Percentiles rank a stretch among this genome's conserved stretches.
phyloP scores from a whole-genome alignment of 495 filamentous ascomycete genomes.

The Penicillium flavigenum region DNA sequence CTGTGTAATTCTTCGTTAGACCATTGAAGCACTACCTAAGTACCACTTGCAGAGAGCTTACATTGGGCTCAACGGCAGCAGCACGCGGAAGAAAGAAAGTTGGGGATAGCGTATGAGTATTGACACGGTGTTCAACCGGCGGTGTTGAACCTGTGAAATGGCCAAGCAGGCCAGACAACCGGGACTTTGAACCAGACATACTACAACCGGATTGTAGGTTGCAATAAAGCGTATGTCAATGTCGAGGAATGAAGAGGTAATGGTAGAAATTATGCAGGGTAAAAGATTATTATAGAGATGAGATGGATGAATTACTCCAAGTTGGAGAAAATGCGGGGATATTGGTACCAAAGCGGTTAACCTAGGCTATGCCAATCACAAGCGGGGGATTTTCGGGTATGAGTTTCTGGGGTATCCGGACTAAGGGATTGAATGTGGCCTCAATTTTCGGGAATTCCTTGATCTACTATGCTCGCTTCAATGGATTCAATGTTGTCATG shows the following conservation, averaged over 20 bases:
- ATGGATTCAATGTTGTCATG: background rate
- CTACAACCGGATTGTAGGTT: background rate
- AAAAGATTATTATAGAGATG: background rate
- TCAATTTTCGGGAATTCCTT: background rate
- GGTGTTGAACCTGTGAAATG: constrained; percentile 51
- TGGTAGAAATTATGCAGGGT: background rate
- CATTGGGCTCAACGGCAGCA: constrained; percentile 85
- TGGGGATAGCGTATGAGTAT: constrained; percentile 81
- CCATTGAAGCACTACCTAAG: background rate
- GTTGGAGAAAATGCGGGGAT: constrained; percentile 33
- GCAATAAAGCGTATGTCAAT: background rate
- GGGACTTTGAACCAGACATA: constrained; percentile 57
- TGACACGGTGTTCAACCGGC: constrained; percentile 50
- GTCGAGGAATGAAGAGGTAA: background rate
- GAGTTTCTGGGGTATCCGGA: background rate
- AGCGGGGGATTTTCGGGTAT: constrained; percentile 14
- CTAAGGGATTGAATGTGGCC: constrained; percentile 1
- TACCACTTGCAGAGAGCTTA: constrained; percentile 29
- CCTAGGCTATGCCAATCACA: constrained; percentile 23
- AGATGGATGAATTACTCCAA: background rate
- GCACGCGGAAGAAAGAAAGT: constrained; percentile 88
- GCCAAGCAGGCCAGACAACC: constrained; percentile 62
- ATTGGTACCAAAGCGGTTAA: constrained; percentile 15
- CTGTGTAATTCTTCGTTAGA: constrained; percentile 32
- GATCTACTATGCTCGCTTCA: background rate